These are phyloP conservation scores for Hymenotorrendiella dingleyae DNA, from an alignment of 2,329 filamentous ascomycete genomes.

Conservation along the genomic window DNA sequence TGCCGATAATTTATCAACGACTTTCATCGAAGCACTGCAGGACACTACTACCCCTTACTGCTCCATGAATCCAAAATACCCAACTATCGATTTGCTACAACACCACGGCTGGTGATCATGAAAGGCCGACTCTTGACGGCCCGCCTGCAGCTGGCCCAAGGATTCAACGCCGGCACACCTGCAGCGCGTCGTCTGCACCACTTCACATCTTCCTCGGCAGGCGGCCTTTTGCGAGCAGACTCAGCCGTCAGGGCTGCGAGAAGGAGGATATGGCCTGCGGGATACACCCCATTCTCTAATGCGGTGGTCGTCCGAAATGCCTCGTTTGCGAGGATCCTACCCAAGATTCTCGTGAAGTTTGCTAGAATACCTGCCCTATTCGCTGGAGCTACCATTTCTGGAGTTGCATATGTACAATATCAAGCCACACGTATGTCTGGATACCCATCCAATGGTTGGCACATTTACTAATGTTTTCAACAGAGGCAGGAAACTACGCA, in stretches of 20 bases:
- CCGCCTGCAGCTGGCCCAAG: slow-evolving; percentile 61
- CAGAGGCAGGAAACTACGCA: slow-evolving; percentile 71
- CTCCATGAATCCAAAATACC: slow-evolving; percentile 19
- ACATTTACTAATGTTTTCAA: background rate
- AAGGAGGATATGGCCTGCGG: slow-evolving; percentile 68
- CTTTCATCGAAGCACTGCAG: too few species aligned
- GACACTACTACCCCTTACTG: too few species aligned
- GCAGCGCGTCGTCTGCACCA: slow-evolving; percentile 58
- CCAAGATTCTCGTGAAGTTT: slow-evolving; percentile 87
- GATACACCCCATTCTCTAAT: slow-evolving; percentile 78
- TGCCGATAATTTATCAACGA: too few species aligned
- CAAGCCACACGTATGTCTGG: slow-evolving; percentile 71
- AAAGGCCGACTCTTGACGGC: slow-evolving; percentile 60
- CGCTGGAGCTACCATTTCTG: slow-evolving; percentile 80
- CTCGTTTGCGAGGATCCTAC: slow-evolving; percentile 63
- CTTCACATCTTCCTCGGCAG: slow-evolving; percentile 52
- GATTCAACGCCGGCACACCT: slow-evolving; percentile 47
- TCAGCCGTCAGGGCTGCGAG: slow-evolving; percentile 54
- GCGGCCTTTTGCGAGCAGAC: slow-evolving; percentile 63
- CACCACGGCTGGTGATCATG: slow-evolving; percentile 23
- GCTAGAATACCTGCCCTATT: slow-evolving; percentile 84
- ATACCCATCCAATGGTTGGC: background rate
- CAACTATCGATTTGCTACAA: slow-evolving; percentile 11
- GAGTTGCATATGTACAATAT: slow-evolving; percentile 89
- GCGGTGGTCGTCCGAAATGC: slow-evolving; percentile 57